Evolutionary conservation across 2,329 filamentous ascomycete genomes (phyloP), one percentile per base, ranked within the genome.

Genomic region (Tympanopsis confertula): DNA sequence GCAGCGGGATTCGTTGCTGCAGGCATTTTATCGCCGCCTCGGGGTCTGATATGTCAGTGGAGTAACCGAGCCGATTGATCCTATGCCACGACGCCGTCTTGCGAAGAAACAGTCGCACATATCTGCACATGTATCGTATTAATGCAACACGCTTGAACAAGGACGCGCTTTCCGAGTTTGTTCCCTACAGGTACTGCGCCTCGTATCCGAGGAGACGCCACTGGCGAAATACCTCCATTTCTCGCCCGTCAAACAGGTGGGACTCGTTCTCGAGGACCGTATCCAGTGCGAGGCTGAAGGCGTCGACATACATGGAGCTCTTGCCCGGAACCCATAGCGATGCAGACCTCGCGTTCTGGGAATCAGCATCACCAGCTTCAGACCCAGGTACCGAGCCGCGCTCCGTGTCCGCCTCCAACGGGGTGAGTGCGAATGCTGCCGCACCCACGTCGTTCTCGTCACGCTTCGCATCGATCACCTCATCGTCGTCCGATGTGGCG

Each of bases 301-400:
- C 91, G 60, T 98, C 91, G 14, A 95, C 86, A 50, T 98, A 98
- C 39, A 98, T 86, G 1, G 88, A 95, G 50, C 80, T 93, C 54
- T 77, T 79, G 0, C 86, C 86, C 49, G 70, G 76, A 4, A 78
- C 59, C 86, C 86, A 94, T 42, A 62, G 7, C 22, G 22, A 7
- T n/a, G 22, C 22, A n/a, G n/a, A n/a, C n/a, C n/a, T n/a, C n/a
- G n/a, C n/a, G n/a, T n/a, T n/a, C n/a, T n/a, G n/a, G n/a, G n/a
- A n/a, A n/a, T n/a, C n/a, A n/a, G n/a, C n/a, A n/a, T n/a, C n/a
- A n/a, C n/a, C n/a, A n/a, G n/a, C n/a, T n/a, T n/a, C n/a, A n/a
- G n/a, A n/a, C n/a, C n/a, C n/a, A n/a, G n/a, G n/a, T n/a, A n/a
- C n/a, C n/a, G n/a, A n/a, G n/a, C n/a, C n/a, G n/a, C n/a, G n/a